Evolutionary conservation across 371 early-diverging fungal genomes (phyloP).

Genomic region (Mortierella polycephala): DNA sequence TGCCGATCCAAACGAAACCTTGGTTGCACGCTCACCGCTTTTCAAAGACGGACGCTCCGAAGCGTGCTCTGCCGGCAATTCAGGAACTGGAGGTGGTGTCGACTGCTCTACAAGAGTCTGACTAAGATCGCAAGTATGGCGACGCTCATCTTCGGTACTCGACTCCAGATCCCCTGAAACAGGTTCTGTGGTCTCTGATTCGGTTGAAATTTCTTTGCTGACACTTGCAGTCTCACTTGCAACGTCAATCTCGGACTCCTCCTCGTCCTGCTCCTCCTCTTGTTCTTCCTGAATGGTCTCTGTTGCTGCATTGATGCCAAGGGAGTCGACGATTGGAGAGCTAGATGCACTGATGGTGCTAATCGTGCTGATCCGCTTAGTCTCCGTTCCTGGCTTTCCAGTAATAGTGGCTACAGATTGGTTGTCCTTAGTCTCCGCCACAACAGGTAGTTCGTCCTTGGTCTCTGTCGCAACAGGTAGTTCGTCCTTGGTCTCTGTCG

Average conservation of each 20-base stretch:
- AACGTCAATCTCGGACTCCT: background rate
- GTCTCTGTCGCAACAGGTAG: no score
- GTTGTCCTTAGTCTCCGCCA: background rate
- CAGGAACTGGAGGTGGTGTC: conserved; percentile 20
- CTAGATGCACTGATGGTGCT: background rate
- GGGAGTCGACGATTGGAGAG: background rate
- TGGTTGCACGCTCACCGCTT: conserved; percentile 12
- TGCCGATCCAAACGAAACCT: conserved; percentile 44
- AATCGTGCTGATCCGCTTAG: conserved; percentile 20
- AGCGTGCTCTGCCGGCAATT: conserved; percentile 11
- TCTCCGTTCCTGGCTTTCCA: conserved; percentile 48
- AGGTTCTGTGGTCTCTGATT: conserved; percentile 1
- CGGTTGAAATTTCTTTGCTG: background rate
- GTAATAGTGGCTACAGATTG: conserved; percentile 1
- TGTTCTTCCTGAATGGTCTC: background rate
- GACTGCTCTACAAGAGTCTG: conserved; percentile 17
- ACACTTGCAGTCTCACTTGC: background rate
- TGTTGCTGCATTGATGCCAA: background rate
- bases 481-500: no score
- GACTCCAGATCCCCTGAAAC: conserved; percentile 6
- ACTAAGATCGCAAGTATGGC: conserved; percentile 52
- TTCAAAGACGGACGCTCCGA: conserved; percentile 2
- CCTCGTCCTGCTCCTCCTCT: no score
- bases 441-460: no score
- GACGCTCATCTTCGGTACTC: conserved; percentile 30